Conservation (phyloP, 1,284 basidiomycete genomes). For the Inonotus hispidus region DNA sequence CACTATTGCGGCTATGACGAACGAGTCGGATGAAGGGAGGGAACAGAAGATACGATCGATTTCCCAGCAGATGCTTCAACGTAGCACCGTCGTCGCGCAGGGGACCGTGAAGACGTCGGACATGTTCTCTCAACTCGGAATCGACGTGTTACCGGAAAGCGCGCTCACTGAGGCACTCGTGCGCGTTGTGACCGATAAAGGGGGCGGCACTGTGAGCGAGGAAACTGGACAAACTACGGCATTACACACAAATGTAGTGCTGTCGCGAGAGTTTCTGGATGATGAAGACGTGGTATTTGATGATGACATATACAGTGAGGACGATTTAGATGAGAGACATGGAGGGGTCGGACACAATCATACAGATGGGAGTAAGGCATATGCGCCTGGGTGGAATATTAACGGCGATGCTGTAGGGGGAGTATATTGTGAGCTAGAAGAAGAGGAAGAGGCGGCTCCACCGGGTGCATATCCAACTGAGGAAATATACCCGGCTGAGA, state of each 20-base stretch:
- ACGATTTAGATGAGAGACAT: slow-evolving; percentile 10
- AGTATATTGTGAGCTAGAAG: slow-evolving; percentile 38
- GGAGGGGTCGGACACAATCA: slow-evolving; percentile 29
- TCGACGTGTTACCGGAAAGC: slow-evolving; percentile 40
- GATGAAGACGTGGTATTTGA: slow-evolving; percentile 40
- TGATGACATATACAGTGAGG: slow-evolving; percentile 26
- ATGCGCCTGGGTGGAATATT: slow-evolving; percentile 4
- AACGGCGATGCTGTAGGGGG: slow-evolving; percentile 21
- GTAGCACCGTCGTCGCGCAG: slow-evolving; percentile 33
- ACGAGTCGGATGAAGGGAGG: slow-evolving; percentile 17
- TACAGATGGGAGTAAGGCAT: slow-evolving; percentile 21
- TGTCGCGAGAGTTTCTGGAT: slow-evolving; percentile 29
- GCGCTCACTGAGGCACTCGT: slow-evolving; percentile 48
- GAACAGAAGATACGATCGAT: slow-evolving; percentile 57
- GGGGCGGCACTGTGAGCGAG: slow-evolving; percentile 30
- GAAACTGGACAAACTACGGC: slow-evolving; percentile 29
- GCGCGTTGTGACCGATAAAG: slow-evolving; percentile 43
- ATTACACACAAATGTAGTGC: slow-evolving; percentile 36
- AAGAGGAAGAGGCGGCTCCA: slow-evolving; percentile 30
- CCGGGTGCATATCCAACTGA: slow-evolving; percentile 16
- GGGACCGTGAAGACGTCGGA: slow-evolving; percentile 25
- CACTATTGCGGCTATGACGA: slow-evolving; percentile 1
- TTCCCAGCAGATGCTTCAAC: slow-evolving; percentile 61
- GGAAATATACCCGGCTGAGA: slow-evolving; percentile 17
- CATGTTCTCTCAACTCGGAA: slow-evolving; percentile 41